Evolutionary conservation across 2,329 filamentous ascomycete species (phyloP), one percentile per base, ranked within the genome.

Genomic region (Exophiala calicioides): DNA sequence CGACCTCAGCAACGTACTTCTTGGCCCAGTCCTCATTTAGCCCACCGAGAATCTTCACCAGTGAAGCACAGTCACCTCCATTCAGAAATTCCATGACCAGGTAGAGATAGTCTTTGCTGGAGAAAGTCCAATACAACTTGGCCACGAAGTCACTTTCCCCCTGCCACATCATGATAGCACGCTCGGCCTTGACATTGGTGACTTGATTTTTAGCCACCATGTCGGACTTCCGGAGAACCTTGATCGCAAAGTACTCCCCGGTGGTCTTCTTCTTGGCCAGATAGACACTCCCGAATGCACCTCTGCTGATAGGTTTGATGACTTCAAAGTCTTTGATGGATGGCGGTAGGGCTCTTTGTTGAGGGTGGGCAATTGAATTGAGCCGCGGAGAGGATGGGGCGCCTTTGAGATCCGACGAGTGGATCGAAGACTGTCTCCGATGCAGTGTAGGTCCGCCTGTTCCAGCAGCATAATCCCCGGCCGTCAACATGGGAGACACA

Each of bases 91-190:
- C 93, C 93, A 98, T 98, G 18, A 98, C 93, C 49, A 98, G 77
- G 64, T 97, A 98, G 18, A 98, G 82, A 64, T 96, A 98, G 63
- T 98, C 93, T 64, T 98, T 98, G 76, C 91, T 98, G 3, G 93
- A 95, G 63, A 98, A 98, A 0, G 93, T 98, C 94, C 94, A 98
- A 71, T 97, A 98, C 9, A 98, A 78, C 72, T 98, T 98, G 19
- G 93, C 93, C 47, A 98, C 93, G 65, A 98, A 98, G 50, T 98
- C 93, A 66, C 94, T 98, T 68, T 97, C 90, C 16, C 93, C 93
- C 71, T 98, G 93, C 88, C 93, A 97, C 93, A 98, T 98, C 93
- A 98, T 97, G 64, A 98, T 98, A 16, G 94, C 94, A 57, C 93
- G 82, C 69, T 98, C 93, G 6, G 94, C 93, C 69, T 98, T 97